Conservation (phyloP, 1,284 basidiomycete species). For the Stygiomarasmius scandens region DNA sequence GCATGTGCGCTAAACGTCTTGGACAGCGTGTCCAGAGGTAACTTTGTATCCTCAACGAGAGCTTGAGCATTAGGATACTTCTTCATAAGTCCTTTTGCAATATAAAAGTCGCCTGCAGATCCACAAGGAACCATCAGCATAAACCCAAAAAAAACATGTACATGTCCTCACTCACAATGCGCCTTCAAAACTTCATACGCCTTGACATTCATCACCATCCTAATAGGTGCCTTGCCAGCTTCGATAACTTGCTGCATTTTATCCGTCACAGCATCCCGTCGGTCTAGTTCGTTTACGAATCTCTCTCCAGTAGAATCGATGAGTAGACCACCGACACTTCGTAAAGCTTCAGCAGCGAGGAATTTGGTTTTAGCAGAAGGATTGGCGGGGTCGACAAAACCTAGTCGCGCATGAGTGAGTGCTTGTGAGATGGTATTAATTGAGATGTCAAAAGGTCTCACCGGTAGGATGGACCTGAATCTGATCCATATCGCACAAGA, state of each 20-base stretch:
- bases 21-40: conserved; percentile 63
- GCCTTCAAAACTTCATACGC: conserved; percentile 84
- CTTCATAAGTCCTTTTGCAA: conserved; percentile 87
- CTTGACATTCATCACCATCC: conserved; percentile 76
- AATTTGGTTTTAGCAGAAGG: conserved; percentile 81
- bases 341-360: conserved; percentile 85
- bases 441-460: no score
- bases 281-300: conserved; percentile 86
- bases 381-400: conserved; percentile 86
- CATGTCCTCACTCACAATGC: conserved; percentile 55
- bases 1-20: conserved; percentile 65
- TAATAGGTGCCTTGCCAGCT: conserved; percentile 77
- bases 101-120: conserved; percentile 75
- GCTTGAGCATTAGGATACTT: conserved; percentile 70
- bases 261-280: conserved; percentile 80
- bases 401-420: conserved; percentile 31
- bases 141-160: background rate
- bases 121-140: background rate
- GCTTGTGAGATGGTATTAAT: no score
- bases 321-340: conserved; percentile 84
- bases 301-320: conserved; percentile 79
- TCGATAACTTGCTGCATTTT: conserved; percentile 64
- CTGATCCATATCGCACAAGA: conserved; percentile 82
- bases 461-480: conserved; percentile 85
- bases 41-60: conserved; percentile 80